Conservation (phyloP, 2,329 filamentous ascomycete genomes). For the Akanthomyces muscarius region DNA sequence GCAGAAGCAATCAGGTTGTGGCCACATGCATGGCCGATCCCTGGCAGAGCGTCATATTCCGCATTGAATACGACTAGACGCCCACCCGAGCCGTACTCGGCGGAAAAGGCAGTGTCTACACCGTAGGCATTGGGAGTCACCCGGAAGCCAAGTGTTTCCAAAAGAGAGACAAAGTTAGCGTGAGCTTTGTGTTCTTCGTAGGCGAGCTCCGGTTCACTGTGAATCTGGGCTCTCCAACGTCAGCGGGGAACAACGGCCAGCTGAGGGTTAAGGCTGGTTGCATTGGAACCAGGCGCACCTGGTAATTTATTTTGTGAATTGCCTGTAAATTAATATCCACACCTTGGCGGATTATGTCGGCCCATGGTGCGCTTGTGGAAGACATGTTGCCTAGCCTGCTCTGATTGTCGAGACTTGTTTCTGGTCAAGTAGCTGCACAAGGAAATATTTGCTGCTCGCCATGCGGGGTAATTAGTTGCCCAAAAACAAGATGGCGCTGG, state of each 20-base stretch:
- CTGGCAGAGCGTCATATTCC: slow-evolving; percentile 33
- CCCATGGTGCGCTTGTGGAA: not conserved
- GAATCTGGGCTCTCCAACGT: slow-evolving; percentile 19
- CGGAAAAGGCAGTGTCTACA: slow-evolving; percentile 32
- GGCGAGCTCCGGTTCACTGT: slow-evolving; percentile 28
- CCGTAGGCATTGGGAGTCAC: slow-evolving; percentile 31
- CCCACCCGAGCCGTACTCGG: slow-evolving; percentile 27
- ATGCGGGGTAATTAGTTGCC: not conserved
- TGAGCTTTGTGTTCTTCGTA: slow-evolving; percentile 30
- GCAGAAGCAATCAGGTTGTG: slow-evolving; percentile 30
- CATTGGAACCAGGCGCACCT: not conserved
- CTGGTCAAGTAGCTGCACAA: not conserved
- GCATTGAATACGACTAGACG: slow-evolving; percentile 31
- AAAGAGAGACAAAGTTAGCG: slow-evolving; percentile 22
- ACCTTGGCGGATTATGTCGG: not conserved
- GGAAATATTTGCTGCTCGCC: not conserved
- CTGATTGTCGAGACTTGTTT: not conserved
- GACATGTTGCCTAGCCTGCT: not conserved
- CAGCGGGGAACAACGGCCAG: not conserved
- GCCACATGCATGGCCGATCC: slow-evolving; percentile 35
- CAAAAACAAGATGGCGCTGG: not conserved
- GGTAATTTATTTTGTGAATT: slow-evolving; percentile 8
- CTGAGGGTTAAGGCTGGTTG: not conserved
- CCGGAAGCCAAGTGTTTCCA: slow-evolving; percentile 23
- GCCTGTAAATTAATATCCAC: not conserved